A percentile compares a stretch with the other conserved stretches of the same genome.
Evolutionary conservation across 2,329 filamentous ascomycete species (phyloP).

Genomic region (Camptophora hylomeconis): DNA sequence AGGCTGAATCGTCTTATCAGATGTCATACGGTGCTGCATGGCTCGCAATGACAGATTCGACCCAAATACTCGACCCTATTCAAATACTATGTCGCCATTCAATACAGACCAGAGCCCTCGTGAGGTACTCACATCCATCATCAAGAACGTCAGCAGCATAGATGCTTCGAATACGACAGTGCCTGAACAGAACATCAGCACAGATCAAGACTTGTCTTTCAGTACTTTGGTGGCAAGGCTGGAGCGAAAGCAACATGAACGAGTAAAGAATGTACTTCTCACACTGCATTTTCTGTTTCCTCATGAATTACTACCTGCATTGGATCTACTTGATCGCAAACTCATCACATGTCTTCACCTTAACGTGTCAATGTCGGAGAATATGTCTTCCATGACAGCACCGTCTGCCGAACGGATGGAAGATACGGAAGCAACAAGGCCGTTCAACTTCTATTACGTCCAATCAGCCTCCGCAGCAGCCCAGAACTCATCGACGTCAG

Average conservation of each 20-base stretch:
- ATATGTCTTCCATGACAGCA: neutral
- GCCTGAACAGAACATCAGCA: too few species aligned
- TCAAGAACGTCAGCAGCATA: too few species aligned
- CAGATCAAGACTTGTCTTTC: too few species aligned
- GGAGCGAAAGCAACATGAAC: slow-evolving; percentile 1
- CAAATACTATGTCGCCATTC: too few species aligned
- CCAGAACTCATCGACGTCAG: slow-evolving; percentile 9
- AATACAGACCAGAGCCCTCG: too few species aligned
- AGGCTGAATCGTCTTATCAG: too few species aligned
- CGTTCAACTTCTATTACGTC: slow-evolving; percentile 47
- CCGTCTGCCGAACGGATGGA: neutral
- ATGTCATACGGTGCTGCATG: too few species aligned
- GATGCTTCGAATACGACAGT: too few species aligned
- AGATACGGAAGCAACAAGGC: slow-evolving; percentile 1
- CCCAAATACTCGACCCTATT: too few species aligned
- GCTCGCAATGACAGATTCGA: too few species aligned
- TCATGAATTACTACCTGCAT: slow-evolving; percentile 63
- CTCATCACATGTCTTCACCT: slow-evolving; percentile 47
- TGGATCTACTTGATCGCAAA: slow-evolving; percentile 73
- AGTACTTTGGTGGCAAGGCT: slow-evolving; percentile 1
- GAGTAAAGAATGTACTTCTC: slow-evolving; percentile 39
- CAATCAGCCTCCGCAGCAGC: slow-evolving; percentile 40
- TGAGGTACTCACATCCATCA: too few species aligned
- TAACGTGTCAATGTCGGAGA: neutral
- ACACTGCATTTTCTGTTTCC: slow-evolving; percentile 80